phyloP scores from a whole-genome alignment of 2,329 filamentous ascomycete species.

The Penicillium sp. region DNA sequence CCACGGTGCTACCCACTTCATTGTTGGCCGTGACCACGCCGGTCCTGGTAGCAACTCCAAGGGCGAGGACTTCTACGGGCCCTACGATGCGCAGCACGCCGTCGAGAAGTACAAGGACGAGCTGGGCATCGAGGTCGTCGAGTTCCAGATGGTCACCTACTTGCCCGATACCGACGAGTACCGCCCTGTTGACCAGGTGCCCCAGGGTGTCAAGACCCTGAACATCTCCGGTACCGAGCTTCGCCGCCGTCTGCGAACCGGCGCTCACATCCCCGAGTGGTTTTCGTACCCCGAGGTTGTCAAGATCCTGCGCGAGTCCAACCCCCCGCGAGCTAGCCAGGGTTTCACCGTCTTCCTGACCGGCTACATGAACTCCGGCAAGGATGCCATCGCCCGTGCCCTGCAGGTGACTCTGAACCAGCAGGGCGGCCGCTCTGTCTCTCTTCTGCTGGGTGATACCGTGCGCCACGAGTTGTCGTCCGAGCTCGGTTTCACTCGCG shows the following conservation, averaged over 20 bases:
- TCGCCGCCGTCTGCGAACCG: constrained; percentile 80
- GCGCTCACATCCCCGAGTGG: constrained; percentile 95
- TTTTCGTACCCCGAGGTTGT: constrained; percentile 99
- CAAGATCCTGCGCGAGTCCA: constrained; percentile 89
- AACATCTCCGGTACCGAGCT: constrained; percentile 89
- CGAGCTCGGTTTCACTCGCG: constrained; percentile 88
- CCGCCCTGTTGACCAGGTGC: constrained; percentile 83
- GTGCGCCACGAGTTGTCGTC: constrained; percentile 88
- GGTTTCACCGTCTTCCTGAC: constrained; percentile 98
- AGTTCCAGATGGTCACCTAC: constrained; percentile 99
- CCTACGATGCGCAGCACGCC: constrained; percentile 92
- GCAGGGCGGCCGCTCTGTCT: constrained; percentile 90
- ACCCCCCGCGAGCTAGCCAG: constrained; percentile 83
- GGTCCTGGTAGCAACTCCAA: constrained; percentile 97
- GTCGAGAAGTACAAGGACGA: constrained; percentile 95
- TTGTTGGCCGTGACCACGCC: constrained; percentile 96
- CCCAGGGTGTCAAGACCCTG: constrained; percentile 73
- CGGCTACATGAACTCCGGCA: constrained; percentile 92
- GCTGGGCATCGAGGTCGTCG: constrained; percentile 96
- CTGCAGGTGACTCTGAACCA: constrained; percentile 97
- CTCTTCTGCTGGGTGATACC: constrained; percentile 89
- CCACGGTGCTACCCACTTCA: constrained; percentile 98
- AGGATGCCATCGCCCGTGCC: constrained; percentile 91
- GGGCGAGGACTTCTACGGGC: constrained; percentile 94
- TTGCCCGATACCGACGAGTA: constrained; percentile 97